These are phyloP conservation scores for Arthrobotrys entomopaga DNA, from an alignment of 2,329 filamentous ascomycete genomes.

Conservation along the genomic window DNA sequence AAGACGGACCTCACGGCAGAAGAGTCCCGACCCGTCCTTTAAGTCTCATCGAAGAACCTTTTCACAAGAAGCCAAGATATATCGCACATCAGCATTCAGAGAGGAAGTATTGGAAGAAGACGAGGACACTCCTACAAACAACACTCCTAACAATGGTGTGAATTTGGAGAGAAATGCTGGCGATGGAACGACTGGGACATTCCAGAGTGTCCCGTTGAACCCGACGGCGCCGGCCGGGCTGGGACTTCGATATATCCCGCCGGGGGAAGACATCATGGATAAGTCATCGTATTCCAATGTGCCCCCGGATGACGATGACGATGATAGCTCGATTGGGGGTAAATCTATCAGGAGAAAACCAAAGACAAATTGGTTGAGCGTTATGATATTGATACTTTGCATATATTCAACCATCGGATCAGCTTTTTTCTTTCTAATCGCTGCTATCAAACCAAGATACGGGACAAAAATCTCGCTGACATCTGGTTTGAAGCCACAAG, in stretches of 20 bases:
- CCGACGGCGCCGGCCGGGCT: constrained; percentile 2
- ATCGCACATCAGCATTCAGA: constrained; percentile 38
- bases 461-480: constrained; percentile 36
- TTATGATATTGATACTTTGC: constrained; percentile 35
- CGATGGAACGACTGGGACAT: not conserved
- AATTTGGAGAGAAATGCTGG: not conserved
- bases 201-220: constrained; percentile 9
- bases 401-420: constrained; percentile 51
- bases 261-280: constrained; percentile 13
- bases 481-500: constrained; percentile 32
- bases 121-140: not conserved
- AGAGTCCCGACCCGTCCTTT: constrained; percentile 41
- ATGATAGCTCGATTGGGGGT: constrained; percentile 26
- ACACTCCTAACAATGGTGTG: not conserved
- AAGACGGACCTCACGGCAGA: constrained; percentile 24
- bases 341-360: constrained; percentile 16
- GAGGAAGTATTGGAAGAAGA: constrained; percentile 41
- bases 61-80: constrained; percentile 28
- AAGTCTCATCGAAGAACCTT: constrained; percentile 35
- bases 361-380: constrained; percentile 34
- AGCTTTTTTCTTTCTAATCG: constrained; percentile 41
- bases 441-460: constrained; percentile 34
- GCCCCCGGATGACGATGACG: constrained; percentile 29
- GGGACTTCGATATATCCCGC: constrained; percentile 34
- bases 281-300: constrained; percentile 21